Percentiles rank a stretch among this genome's conserved stretches.
phyloP scores from a whole-genome alignment of 2,329 filamentous ascomycete species.

The Keithomyces neogunnii region DNA sequence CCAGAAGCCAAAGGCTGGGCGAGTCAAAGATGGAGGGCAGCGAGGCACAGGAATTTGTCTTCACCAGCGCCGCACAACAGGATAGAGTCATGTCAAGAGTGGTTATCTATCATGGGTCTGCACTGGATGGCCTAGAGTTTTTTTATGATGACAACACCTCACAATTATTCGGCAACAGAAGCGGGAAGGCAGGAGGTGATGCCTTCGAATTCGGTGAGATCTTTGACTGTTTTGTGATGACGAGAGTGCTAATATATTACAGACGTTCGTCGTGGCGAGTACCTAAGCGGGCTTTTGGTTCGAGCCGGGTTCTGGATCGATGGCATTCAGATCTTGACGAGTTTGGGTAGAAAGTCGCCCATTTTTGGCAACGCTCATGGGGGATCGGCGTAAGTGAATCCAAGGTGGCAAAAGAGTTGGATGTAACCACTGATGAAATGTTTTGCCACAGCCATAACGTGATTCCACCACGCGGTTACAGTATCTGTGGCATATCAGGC shows the following conservation, averaged over 20 bases:
- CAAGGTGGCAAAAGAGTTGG: background rate
- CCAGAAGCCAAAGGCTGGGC: constrained; percentile 67
- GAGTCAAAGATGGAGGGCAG: constrained; percentile 62
- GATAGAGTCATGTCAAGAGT: constrained; percentile 69
- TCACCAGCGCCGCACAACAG: constrained; percentile 58
- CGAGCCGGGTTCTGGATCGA: constrained; percentile 78
- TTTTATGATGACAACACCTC: constrained; percentile 79
- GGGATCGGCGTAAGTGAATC: constrained; percentile 65
- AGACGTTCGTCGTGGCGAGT: constrained; percentile 81
- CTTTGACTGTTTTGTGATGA: background rate
- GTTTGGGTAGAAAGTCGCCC: constrained; percentile 73
- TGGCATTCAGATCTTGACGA: constrained; percentile 84
- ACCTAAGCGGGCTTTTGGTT: constrained; percentile 77
- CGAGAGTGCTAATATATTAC: constrained; percentile 14
- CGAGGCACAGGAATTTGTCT: constrained; percentile 62
- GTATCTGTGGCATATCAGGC: constrained; percentile 78
- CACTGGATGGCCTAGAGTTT: constrained; percentile 84
- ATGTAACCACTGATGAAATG: background rate
- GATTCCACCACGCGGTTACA: constrained; percentile 83
- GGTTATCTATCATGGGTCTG: constrained; percentile 66
- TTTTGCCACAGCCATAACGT: constrained; percentile 62
- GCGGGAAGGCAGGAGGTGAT: constrained; percentile 60
- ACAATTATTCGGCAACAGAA: constrained; percentile 79
- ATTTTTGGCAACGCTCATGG: constrained; percentile 75
- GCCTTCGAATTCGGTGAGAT: constrained; percentile 67